Conservation (phyloP, 768 basidiomycete species). For the Tylopilus sp. region DNA sequence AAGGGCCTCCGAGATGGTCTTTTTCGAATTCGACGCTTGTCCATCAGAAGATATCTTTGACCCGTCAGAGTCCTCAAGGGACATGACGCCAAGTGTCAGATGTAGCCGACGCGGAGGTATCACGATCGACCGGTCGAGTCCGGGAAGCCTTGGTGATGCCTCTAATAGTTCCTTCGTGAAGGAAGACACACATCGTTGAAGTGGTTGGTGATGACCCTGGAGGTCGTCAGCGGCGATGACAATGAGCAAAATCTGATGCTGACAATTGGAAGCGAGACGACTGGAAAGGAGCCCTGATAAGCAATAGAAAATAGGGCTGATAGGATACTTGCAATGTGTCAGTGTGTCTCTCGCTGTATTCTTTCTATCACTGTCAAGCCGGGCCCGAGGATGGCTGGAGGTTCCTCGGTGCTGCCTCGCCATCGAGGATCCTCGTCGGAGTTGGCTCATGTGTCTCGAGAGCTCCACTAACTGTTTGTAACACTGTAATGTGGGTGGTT, state of each 20-base stretch:
- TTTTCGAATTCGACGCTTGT: conserved; percentile 1
- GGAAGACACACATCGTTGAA: conserved; percentile 34
- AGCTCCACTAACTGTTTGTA: background rate
- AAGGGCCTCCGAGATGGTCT: conserved; percentile 41
- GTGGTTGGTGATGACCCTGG: conserved; percentile 39
- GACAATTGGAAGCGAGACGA: conserved; percentile 32
- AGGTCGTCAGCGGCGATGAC: conserved; percentile 14
- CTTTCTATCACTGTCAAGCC: background rate
- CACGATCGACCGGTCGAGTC: conserved; percentile 59
- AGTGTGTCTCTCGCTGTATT: conserved; percentile 9
- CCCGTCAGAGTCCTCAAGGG: conserved; percentile 36
- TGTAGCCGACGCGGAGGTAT: conserved; percentile 59
- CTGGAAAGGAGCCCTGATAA: conserved; percentile 12
- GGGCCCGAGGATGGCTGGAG: background rate
- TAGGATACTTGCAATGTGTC: conserved; percentile 26
- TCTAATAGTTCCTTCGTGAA: conserved; percentile 34
- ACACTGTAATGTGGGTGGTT: too few relatives aligned
- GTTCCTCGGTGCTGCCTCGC: conserved; percentile 9
- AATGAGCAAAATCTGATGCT: conserved; percentile 26
- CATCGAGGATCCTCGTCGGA: conserved; percentile 7
- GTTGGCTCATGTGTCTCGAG: conserved; percentile 2
- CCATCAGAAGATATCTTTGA: background rate
- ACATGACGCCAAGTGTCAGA: conserved; percentile 74
- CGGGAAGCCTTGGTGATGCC: conserved; percentile 33
- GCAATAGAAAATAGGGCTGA: background rate